These are phyloP conservation scores for Lodderomyces beijingensis DNA, from an alignment of 1,139 yeast species.

Conservation along the genomic window DNA sequence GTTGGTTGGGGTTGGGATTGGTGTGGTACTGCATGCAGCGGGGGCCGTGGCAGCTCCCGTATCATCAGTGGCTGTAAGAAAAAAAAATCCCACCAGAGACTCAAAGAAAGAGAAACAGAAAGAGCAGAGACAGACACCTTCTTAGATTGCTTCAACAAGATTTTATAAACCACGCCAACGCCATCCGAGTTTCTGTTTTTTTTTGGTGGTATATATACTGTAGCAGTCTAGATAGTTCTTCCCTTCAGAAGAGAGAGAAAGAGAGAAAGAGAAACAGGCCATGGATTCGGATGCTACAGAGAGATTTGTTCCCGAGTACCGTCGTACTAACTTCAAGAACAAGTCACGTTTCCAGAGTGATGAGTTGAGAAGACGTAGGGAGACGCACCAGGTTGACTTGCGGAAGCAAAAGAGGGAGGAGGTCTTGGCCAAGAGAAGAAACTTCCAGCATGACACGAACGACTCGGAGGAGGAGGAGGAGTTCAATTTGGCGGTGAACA, in stretches of 20 bases:
- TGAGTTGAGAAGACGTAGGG: constrained; percentile 96
- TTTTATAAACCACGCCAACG: too few relatives aligned
- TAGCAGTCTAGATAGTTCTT: not conserved
- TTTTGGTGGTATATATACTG: too few relatives aligned
- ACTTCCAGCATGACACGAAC: constrained; percentile 45
- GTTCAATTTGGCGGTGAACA: constrained; percentile 29
- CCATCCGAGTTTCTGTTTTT: too few relatives aligned
- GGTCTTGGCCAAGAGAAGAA: constrained; percentile 88
- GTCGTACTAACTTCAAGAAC: constrained; percentile 94
- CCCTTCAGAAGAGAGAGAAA: not conserved
- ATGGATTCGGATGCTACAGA: constrained; percentile 81
- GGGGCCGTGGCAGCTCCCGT: too few relatives aligned
- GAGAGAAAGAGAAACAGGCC: not conserved
- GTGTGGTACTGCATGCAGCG: too few relatives aligned
- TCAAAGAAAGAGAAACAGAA: too few relatives aligned
- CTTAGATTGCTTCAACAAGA: too few relatives aligned
- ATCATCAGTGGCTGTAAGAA: too few relatives aligned
- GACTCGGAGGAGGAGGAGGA: constrained; percentile 46
- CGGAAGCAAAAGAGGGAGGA: constrained; percentile 97
- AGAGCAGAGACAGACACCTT: too few relatives aligned
- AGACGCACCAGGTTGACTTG: constrained; percentile 93
- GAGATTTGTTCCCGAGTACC: constrained; percentile 93
- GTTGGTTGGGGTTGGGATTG: too few relatives aligned
- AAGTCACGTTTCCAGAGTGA: constrained; percentile 92
- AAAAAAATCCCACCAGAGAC: too few relatives aligned